A percentile compares a stretch with the other conserved stretches of the same genome.
These are phyloP conservation scores for Aspergillus tamarii DNA, from an alignment of 2,329 filamentous ascomycete species.

Conservation along the genomic window DNA sequence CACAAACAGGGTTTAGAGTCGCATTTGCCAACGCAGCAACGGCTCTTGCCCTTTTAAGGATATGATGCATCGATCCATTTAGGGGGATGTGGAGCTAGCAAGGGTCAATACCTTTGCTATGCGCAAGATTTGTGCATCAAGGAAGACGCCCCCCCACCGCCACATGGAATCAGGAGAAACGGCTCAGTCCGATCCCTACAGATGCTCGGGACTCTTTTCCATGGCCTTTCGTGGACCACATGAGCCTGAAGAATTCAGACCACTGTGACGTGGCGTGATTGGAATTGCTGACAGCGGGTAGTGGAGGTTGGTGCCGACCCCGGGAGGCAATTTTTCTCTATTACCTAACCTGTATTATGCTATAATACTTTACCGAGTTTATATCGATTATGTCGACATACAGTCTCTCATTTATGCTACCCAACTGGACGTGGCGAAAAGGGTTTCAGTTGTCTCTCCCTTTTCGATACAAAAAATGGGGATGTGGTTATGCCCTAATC, in stretches of 20 bases:
- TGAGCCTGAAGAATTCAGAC: slow-evolving; percentile 1
- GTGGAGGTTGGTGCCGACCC: neutral
- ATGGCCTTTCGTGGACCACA: neutral
- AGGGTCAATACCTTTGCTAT: neutral
- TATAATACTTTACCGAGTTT: neutral
- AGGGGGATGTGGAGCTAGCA: neutral
- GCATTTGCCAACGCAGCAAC: neutral
- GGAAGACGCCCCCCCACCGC: neutral
- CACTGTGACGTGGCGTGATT: slow-evolving; percentile 1
- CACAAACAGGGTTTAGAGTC: neutral
- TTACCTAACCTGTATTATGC: too few species aligned
- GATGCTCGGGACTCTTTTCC: slow-evolving; percentile 1
- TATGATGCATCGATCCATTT: slow-evolving; percentile 1
- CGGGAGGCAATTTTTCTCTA: neutral
- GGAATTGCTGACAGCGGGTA: slow-evolving; percentile 5
- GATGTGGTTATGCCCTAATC: slow-evolving; percentile 1
- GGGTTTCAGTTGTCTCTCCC: neutral
- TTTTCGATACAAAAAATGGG: neutral
- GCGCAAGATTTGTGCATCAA: neutral
- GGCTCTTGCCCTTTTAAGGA: neutral
- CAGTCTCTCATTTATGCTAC: neutral
- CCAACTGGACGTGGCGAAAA: neutral
- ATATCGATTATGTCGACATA: neutral
- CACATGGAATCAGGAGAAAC: slow-evolving; percentile 5
- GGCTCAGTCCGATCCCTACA: neutral